Base-by-base conservation (phyloP, 2,329 filamentous ascomycete species). In the Penicillium psychrosexuale region DNA sequence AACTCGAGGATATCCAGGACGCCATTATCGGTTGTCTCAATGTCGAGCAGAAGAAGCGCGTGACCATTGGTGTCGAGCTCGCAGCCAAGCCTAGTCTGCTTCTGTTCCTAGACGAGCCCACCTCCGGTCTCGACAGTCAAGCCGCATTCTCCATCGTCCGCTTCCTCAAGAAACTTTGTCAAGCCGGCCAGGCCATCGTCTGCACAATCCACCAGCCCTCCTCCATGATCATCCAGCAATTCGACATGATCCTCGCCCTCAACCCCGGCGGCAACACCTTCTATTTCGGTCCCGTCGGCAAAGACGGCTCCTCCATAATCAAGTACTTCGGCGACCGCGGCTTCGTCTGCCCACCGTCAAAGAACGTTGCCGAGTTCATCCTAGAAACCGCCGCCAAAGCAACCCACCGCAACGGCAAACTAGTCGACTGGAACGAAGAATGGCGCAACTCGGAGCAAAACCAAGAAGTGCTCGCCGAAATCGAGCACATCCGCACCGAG, bases 181-280 rank as follows among this genome's bases (percentile, higher is more conserved):
- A 79, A 8, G 83, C 85, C 12, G 87, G 86, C 1, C 85, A 89
- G 65, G 86, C 86, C 8, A 88, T 90, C 58, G 77, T 90, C 49
- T 89, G 87, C 71, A 90, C 87, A 0, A 89, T 90, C 51, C 87
- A 90, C 65, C 87, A 90, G 65, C 87, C 87, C 4, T 87, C 83
- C 2, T 85, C 84, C 1, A 80, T 87, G 56, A 76, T 90, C 2
- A 85, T 89, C 53, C 81, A 89, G 65, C 81, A 89, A 65, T 90
- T 90, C 70, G 87, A 90, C 68, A 87, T 87, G 81, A 83, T 90
- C 17, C 78, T 90, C 1, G 84, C 85, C 2, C 77, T 90, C 31
- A 87, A 87, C 63, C 85, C 81, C 0, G 85, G 84, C 15, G 86
- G 85, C 19, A 87, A 87, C 66, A 86, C 84, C 0, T 88, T 88